Evolutionary conservation across 805 yeast species (phyloP).

Genomic region (Cyberlindnera lachancei): DNA sequence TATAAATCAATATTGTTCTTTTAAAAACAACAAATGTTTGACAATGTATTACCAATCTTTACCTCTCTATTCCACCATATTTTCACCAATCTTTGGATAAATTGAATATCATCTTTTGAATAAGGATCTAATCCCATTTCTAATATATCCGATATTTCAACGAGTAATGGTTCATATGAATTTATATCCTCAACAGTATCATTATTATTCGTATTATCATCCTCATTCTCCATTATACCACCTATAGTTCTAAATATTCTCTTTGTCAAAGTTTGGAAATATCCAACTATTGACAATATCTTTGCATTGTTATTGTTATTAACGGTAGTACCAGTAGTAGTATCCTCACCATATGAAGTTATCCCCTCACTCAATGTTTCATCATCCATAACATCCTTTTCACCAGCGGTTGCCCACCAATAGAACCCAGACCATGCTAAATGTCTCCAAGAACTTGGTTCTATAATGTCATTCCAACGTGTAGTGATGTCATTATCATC

Average conservation of each 20-base stretch:
- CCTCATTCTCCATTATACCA: constrained; percentile 20
- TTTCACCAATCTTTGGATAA: constrained; percentile 33
- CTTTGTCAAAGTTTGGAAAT: constrained; percentile 42
- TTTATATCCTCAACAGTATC: too few relatives aligned
- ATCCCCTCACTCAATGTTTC: constrained; percentile 34
- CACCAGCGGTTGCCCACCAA: constrained; percentile 90
- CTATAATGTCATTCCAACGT: constrained; percentile 36
- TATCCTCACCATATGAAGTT: constrained; percentile 9
- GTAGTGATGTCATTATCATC: constrained; percentile 8
- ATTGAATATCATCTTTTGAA: constrained; percentile 36
- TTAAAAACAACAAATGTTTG: constrained; percentile 27
- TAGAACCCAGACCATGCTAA: constrained; percentile 61
- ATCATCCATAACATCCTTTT: constrained; percentile 33
- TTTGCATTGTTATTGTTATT: constrained; percentile 18
- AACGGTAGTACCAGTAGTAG: too few relatives aligned
- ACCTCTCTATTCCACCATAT: constrained; percentile 41
- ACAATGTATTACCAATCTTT: constrained; percentile 30
- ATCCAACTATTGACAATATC: constrained; percentile 34
- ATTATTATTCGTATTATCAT: too few relatives aligned
- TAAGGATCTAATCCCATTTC: constrained; percentile 58
- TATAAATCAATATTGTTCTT: neutral
- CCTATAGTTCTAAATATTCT: constrained; percentile 33
- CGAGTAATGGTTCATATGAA: constrained; percentile 16
- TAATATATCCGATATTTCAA: constrained; percentile 39
- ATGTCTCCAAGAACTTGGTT: constrained; percentile 48